Base-by-base conservation (phyloP, 345 rosid species). In the Clausena lansium region DNA sequence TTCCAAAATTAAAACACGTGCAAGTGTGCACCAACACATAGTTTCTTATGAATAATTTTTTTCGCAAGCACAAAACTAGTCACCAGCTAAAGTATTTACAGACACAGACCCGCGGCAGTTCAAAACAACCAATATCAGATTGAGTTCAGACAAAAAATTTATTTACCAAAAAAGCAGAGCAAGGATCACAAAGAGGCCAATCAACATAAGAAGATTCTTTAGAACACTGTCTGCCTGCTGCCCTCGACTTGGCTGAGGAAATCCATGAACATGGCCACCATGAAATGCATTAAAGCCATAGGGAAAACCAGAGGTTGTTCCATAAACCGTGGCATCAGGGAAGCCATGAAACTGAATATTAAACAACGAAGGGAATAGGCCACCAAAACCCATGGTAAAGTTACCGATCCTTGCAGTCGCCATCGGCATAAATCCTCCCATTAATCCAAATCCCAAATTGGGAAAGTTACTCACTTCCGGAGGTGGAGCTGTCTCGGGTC, bases 301-400 rank as follows among this genome's bases (percentile, higher is more conserved):
- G 9, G 97, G 96, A 72, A 86, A 89, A 38, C 92, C 94, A 0
- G 90, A 73, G 22, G 93, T 77, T 1, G 93, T 83, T 33, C 97
- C 94, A 81, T 91, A 91, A 22, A 86, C 86, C 0, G 91, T 82
- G 0, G 97, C 91, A 81, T 91, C 90, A 0, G 88, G 91, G 73
- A 89, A 91, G 15, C 97, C 95, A 76, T 94, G 93, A 38, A 89
- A 85, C 62, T 91, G 98, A 61, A 92, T 75, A 77, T 91, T 92
- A 76, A 94, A 88, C 77, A 91, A 81, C 5, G 98, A 86, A 60
- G 99, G 98, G 70, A 90, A 87, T 45, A 91, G 76, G 20, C 98
- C 93, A 15, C 96, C 98, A 73, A 94, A 82, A 9, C 93, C 97
- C 77, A 93, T 76, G 0, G 93, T 87, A 45, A 94, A 92, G 82